Base-by-base conservation (phyloP, 306 rosid genomes). In the Malus domestica region DNA sequence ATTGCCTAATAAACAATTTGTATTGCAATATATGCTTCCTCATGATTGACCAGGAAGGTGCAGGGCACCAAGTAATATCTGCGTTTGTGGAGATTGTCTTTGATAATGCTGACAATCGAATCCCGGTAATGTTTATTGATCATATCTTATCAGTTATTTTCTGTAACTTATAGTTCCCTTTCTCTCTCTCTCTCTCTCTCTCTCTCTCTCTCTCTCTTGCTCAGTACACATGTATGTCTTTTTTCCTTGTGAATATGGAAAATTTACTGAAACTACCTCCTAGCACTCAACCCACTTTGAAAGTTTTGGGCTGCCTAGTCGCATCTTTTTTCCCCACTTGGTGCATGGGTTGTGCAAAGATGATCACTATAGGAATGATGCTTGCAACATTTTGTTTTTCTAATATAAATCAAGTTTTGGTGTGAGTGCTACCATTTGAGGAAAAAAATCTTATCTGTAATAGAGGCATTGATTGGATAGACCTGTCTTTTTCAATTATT, bases 71-170 rank as follows among this genome's bases (percentile, higher is more conserved):
- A 75, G 97, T 95, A 67, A 78, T 87, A 75, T 88, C 96, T 73
- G 97, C 98, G 5, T 95, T 95, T 84, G 98, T 95, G 82, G 98
- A 95, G 93, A 95, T 95, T 73, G 96, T 95, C 78, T 95, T 95
- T 76, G 98, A 95, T 80, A 95, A 95, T 76, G 87, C 92, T 46
- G 98, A 95, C 83, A 89, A 92, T 76, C 97, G 98, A 55, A 95
- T 95, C 76, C 98, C 98, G 93, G 98, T 94, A 88, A 83, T 66
- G 32, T 63, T 52, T 58, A 29, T 32, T 64, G 18, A 25, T 30
- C 6, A 5, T 30, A 25, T 57, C 44, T 16, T 9, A 10, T 59
- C 19, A 60, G 7, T 58, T 23, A 0, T 25, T 23, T 38, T 38
- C 4, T 22, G 13, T 35, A 13, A 58, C 33, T 72, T 22, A 9